These are phyloP conservation scores for Adansonia madagascariensis DNA, from an alignment of 441 rosid species.

Conservation along the genomic window DNA sequence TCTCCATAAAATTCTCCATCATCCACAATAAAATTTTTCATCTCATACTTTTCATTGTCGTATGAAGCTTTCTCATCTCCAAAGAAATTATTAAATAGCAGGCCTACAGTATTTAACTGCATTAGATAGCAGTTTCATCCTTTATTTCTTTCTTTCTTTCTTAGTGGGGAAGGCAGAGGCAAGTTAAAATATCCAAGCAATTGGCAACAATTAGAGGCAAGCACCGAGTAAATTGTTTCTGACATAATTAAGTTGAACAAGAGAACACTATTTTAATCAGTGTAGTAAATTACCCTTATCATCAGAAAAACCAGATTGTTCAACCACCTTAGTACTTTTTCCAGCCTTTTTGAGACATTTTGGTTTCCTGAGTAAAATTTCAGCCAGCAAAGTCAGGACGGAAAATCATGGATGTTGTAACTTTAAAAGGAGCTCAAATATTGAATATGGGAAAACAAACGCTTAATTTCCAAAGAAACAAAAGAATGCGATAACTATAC, in stretches of 20 bases:
- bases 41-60: slow-evolving; percentile 79
- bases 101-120: slow-evolving; percentile 41
- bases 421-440: background rate
- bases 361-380: slow-evolving; percentile 51
- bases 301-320: slow-evolving; percentile 54
- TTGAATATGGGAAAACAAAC: background rate
- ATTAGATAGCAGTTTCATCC: background rate
- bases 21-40: slow-evolving; percentile 89
- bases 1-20: slow-evolving; percentile 62
- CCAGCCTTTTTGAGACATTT: slow-evolving; percentile 81
- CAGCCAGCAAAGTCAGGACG: background rate
- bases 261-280: background rate
- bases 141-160: background rate
- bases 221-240: slow-evolving; percentile 31
- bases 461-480: background rate
- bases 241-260: slow-evolving; percentile 32
- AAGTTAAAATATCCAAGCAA: background rate
- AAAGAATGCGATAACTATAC: background rate
- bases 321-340: slow-evolving; percentile 53
- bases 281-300: slow-evolving; percentile 46
- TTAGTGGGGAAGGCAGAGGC: background rate
- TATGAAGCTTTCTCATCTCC: slow-evolving; percentile 70
- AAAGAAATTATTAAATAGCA: slow-evolving; percentile 68
- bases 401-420: background rate
- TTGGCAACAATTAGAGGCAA: background rate